These are phyloP conservation scores for Luzula sylvatica DNA, from an alignment of 176 grass and related monocot species.

Conservation along the genomic window DNA sequence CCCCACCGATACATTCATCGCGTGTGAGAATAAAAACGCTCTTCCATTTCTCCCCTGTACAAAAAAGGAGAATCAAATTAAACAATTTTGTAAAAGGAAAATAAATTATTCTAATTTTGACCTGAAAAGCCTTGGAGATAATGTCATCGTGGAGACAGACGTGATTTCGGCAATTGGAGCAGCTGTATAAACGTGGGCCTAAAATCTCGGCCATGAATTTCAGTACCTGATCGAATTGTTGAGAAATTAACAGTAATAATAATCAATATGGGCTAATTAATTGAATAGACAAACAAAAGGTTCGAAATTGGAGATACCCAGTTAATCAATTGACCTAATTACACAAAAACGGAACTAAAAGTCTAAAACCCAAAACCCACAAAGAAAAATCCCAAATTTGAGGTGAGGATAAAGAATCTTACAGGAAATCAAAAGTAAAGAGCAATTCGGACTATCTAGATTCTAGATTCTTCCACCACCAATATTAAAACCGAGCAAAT, in stretches of 20 bases:
- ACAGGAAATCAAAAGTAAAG: constrained; percentile 7
- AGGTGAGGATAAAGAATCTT: neutral
- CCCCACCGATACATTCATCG: constrained; percentile 56
- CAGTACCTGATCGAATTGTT: constrained; percentile 14
- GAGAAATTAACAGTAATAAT: neutral
- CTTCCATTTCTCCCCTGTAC: constrained; percentile 49
- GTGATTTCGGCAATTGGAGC: constrained; percentile 66
- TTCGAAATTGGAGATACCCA: neutral
- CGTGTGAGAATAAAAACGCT: constrained; percentile 72
- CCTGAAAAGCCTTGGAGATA: constrained; percentile 76
- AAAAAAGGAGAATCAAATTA: neutral
- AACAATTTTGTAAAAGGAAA: no score
- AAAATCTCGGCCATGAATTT: constrained; percentile 43
- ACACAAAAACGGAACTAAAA: neutral
- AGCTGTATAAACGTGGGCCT: constrained; percentile 61
- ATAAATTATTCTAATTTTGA: constrained; percentile 1
- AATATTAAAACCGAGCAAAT: constrained; percentile 2
- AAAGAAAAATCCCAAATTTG: neutral
- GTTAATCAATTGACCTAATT: neutral
- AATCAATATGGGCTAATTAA: neutral
- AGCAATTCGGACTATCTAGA: neutral
- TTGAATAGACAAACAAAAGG: neutral
- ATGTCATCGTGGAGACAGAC: constrained; percentile 76
- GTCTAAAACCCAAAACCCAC: neutral
- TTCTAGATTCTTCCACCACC: neutral